Base-by-base conservation (phyloP, 225 moss, liverwort and hornwort genomes). In the Polytrichum commune region DNA sequence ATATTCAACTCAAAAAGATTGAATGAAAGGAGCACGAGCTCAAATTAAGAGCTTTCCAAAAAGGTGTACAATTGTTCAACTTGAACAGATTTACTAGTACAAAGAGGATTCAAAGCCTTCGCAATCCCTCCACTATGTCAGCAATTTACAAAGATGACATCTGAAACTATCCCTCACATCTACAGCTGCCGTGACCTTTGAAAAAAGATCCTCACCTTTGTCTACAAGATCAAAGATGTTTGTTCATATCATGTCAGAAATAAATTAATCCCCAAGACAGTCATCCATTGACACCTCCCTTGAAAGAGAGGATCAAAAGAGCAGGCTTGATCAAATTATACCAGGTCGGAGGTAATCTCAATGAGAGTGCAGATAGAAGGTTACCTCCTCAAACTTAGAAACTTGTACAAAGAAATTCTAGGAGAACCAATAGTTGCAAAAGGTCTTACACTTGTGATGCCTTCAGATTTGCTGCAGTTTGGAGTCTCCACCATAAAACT, bases 361-460 rank as follows among this genome's bases (percentile, higher is more conserved):
- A 13, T 46, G 13, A 0, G 27, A 32, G 55, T 71, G 72, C 67
- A 61, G 13, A 46, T 46, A 4, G 16, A 46, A 23, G 33, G 27
- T 30, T 67, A 35, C 27, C 18, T 55, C 54, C 68, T 22, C 38
- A 13, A 46, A 13, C 13, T 46, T 46, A 46, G 13, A 0, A 46
- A 46, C 46, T 46, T 46, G 46, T 46, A 46, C 46, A 46, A 46
- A 46, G 46, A 13, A 3, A 16, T 10, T 53, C 24, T 54, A 55
- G 64, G 55, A 56, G 33, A 57, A 24, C 32, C 32, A 55, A 23
- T 26, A 63, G 19, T 55, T 57, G 55, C 18, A 23, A 6, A 58
- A 57, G 83, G 71, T 56, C 77, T 84, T 75, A 79, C 77, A 84
- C 80, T 72, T 80, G 71, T 74, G 69, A 80, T 67, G 77, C 77